Evolutionary conservation across 1,284 basidiomycete species (phyloP).

Genomic region (Rhodotorula sp.): DNA sequence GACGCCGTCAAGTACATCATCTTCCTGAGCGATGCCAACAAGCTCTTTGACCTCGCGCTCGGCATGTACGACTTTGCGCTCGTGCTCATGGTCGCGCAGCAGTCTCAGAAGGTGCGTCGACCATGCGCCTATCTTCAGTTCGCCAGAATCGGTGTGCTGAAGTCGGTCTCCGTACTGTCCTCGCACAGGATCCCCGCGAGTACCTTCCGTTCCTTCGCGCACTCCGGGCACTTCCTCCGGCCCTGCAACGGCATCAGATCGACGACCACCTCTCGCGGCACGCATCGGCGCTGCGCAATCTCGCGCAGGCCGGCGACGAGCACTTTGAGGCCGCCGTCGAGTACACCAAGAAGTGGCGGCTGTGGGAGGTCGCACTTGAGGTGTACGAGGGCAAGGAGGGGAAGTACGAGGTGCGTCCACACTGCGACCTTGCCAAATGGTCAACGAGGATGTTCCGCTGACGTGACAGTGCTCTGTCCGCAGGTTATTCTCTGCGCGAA

Average conservation of each 20-base stretch:
- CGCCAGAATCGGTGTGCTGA: background rate
- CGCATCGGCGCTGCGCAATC: conserved; percentile 71
- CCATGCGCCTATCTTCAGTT: background rate
- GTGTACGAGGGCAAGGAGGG: conserved; percentile 68
- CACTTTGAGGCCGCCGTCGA: conserved; percentile 75
- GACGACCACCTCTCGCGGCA: conserved; percentile 86
- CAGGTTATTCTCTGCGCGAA: conserved; percentile 72
- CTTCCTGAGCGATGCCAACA: conserved; percentile 92
- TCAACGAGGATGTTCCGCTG: background rate
- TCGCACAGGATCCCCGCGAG: conserved; percentile 83
- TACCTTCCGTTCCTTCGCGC: conserved; percentile 95
- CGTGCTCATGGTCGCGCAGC: conserved; percentile 93
- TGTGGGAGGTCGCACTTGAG: conserved; percentile 71
- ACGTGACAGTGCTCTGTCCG: conserved; percentile 1
- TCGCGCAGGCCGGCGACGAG: conserved; percentile 68
- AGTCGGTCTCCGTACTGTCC: no score
- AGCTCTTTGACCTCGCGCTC: conserved; percentile 87
- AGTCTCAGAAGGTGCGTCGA: conserved; percentile 79
- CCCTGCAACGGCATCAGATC: conserved; percentile 86
- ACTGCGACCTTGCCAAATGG: no score
- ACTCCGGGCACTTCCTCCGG: conserved; percentile 73
- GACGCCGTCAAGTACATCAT: conserved; percentile 98
- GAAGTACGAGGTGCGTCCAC: conserved; percentile 60
- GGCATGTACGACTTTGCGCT: conserved; percentile 99
- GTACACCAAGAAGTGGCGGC: conserved; percentile 76